Evolutionary conservation across 2,329 filamentous ascomycete species (phyloP), one percentile per base, ranked within the genome.

Genomic region (Neonectria neomacrospora): DNA sequence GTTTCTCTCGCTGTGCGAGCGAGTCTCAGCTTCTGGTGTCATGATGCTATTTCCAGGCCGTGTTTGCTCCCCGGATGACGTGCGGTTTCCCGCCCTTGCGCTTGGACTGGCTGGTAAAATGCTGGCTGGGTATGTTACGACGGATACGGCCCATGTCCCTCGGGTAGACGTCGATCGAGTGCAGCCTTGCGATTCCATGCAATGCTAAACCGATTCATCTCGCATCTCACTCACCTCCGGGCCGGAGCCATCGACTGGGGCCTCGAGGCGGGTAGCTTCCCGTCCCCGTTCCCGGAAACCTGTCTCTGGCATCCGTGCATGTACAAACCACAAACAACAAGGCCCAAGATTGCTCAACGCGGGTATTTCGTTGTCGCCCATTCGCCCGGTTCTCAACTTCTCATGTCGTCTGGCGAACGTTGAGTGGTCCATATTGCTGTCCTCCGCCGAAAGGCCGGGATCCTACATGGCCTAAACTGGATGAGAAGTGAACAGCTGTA

Each of bases 11-110:
- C 30, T 20, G 54, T 57, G 28, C 41, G 22, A 57, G 23, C n/a
- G n/a, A 16, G 56, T 10, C 28, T 28, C 28, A 32, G 26, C n/a
- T 30, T 37, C 16, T 41, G 34, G 58, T 51, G 50, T 42, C 48
- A 51, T 26, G 51, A 56, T 63, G 18, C 65, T 71, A 69, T 72
- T 71, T 69, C 62, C n/a, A 45, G 64, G 55, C 44, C 51, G 48
- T 50, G 65, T 64, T 65, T 65, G 59, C 56, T 55, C 34, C 22
- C 23, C 23, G 18, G 30, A 54, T 69, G 61, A 71, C 58, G 58
- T 60, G 39, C 32, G 7, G 39, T 41, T 41, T 28, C 47, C 47
- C n/a, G 14, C 20, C 16, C n/a, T 16, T 10, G 16, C 9, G 30
- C 42, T 32, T 12, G 12, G n/a, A 41, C 48, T 42, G 14, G 44